Conservation (phyloP, 2,329 filamentous ascomycete species). For the Venturia asperata region DNA sequence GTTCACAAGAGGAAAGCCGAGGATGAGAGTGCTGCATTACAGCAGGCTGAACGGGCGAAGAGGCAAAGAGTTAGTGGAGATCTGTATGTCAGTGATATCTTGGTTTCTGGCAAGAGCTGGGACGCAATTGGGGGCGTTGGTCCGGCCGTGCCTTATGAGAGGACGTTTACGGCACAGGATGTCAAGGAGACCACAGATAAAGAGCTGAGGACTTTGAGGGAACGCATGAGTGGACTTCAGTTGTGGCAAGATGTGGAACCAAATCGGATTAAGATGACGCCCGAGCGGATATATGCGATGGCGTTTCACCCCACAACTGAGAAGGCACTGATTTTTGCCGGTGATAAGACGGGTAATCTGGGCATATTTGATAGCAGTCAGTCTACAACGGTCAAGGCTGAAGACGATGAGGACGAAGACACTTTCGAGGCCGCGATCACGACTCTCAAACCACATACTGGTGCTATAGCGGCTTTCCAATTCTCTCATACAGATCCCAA, state of each 20-base stretch:
- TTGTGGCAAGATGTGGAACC: conserved; percentile 81
- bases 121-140: conserved; percentile 59
- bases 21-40: conserved; percentile 51
- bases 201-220: conserved; percentile 62
- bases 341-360: conserved; percentile 86
- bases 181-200: conserved; percentile 72
- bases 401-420: conserved; percentile 62
- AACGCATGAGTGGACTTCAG: conserved; percentile 68
- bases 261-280: conserved; percentile 84
- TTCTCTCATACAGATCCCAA: conserved; percentile 68
- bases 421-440: conserved; percentile 70
- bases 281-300: conserved; percentile 78
- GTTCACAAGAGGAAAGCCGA: conserved; percentile 62
- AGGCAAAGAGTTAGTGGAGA: conserved; percentile 58
- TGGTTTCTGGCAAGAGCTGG: conserved; percentile 74
- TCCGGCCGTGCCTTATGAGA: conserved; percentile 69
- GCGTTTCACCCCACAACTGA: conserved; percentile 80
- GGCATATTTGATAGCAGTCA: conserved; percentile 89
- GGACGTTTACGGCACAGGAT: conserved; percentile 82
- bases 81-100: conserved; percentile 67
- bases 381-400: conserved; percentile 37
- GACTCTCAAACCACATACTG: conserved; percentile 80
- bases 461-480: conserved; percentile 80
- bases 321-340: conserved; percentile 85
- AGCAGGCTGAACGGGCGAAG: conserved; percentile 54